Evolutionary conservation across 2,329 filamentous ascomycete species (phyloP).

Genomic region (Fonsecaea pugnacius): DNA sequence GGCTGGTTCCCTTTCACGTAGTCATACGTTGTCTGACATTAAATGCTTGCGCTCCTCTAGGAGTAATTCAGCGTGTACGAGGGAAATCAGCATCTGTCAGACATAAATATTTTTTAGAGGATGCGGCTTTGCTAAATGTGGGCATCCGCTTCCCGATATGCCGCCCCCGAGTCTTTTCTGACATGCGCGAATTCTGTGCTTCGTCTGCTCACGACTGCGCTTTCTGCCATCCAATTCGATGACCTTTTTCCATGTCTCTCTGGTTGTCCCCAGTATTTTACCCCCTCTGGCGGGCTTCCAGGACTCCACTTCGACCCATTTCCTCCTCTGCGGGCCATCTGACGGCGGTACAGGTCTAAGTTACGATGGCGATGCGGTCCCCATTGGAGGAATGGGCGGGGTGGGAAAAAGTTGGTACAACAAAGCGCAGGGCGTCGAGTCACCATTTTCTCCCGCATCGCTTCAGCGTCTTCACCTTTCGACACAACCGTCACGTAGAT

Average conservation of each 20-base stretch:
- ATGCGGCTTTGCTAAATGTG: not conserved
- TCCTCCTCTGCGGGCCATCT: conserved; percentile 9
- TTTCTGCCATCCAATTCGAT: conserved; percentile 15
- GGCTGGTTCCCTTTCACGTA: too few relatives aligned
- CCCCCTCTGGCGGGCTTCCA: not conserved
- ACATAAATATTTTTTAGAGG: not conserved
- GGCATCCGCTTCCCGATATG: not conserved
- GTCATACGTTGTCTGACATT: too few relatives aligned
- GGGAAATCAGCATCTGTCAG: not conserved
- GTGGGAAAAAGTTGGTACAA: not conserved
- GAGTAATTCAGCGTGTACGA: not conserved
- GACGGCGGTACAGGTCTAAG: conserved; percentile 5
- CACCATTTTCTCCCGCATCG: not conserved
- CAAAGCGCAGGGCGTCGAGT: not conserved
- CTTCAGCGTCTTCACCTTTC: not conserved
- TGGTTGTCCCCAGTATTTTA: not conserved
- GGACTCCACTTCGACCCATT: not conserved
- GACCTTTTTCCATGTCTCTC: not conserved
- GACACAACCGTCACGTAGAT: not conserved
- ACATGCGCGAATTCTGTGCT: conserved; percentile 7
- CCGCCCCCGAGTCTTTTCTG: not conserved
- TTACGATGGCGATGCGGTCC: not conserved
- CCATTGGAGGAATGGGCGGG: not conserved
- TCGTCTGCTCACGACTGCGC: conserved; percentile 7
- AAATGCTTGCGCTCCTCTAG: too few relatives aligned